A percentile compares a stretch with the other conserved stretches of the same genome.
phyloP scores from a whole-genome alignment of 768 basidiomycete species.

The Leccinum imitatum region DNA sequence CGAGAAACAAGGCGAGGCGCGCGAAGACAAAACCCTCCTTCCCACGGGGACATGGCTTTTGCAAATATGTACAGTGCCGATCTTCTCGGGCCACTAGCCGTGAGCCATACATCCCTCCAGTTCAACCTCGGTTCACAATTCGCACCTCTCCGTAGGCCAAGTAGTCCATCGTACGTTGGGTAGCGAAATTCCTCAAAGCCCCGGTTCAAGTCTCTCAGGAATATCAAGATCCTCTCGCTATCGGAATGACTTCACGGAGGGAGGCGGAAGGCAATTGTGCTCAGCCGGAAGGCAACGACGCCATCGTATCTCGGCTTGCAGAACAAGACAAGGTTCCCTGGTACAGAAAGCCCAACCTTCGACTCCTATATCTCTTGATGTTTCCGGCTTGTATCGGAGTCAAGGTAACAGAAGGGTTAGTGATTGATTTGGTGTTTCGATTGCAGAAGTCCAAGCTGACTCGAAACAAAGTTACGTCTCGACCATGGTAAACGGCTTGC shows the following conservation, averaged over 20 bases:
- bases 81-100: no score
- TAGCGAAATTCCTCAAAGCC: neutral
- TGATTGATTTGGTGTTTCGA: no score
- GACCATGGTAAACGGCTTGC: no score
- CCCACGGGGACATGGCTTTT: no score
- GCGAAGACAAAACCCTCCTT: no score
- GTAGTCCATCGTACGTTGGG: neutral
- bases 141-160: neutral
- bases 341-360: constrained; percentile 52
- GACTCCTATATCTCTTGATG: neutral
- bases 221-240: neutral
- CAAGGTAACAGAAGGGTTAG: no score
- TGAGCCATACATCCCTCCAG: neutral
- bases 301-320: constrained; percentile 20
- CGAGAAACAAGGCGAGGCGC: no score
- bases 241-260: constrained; percentile 6
- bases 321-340: constrained; percentile 54
- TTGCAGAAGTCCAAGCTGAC: no score
- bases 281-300: constrained; percentile 4
- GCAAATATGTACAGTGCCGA: no score
- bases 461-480: no score
- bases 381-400: neutral
- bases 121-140: neutral
- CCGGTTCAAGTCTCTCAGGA: neutral
- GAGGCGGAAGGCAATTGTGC: neutral